Conservation (phyloP, 768 basidiomycete genomes). For the Lyophyllum decastes region DNA sequence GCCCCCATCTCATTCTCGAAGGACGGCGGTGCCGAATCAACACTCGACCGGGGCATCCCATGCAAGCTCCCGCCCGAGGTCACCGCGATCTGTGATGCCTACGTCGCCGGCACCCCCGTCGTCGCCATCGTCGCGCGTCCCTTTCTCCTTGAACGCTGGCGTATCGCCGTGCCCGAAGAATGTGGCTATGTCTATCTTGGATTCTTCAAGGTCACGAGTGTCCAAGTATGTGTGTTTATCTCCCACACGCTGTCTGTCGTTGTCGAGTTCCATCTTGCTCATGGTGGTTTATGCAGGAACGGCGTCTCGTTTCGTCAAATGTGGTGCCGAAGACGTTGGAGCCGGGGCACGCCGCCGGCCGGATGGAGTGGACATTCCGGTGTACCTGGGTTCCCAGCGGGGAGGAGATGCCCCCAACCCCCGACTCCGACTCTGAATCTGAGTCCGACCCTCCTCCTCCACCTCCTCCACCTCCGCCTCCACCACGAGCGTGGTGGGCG, state of each 20-base stretch:
- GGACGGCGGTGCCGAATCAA: background rate
- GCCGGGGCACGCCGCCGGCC: conserved; percentile 23
- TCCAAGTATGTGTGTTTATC: conserved; percentile 32
- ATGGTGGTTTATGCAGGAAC: background rate
- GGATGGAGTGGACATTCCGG: conserved; percentile 45
- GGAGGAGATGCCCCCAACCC: conserved; percentile 34
- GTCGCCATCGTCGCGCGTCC: conserved; percentile 38
- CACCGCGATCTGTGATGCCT: conserved; percentile 41
- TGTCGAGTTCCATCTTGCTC: background rate
- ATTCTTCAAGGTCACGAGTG: conserved; percentile 41
- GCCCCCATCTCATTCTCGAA: background rate
- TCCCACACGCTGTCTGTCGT: background rate
- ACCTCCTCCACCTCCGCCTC: conserved; percentile 1
- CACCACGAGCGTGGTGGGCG: conserved; percentile 27
- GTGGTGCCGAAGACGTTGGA: background rate
- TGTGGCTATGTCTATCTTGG: conserved; percentile 47
- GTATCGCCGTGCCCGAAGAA: conserved; percentile 34
- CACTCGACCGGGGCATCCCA: conserved; percentile 19
- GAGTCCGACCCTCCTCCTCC: no score
- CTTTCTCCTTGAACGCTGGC: conserved; percentile 28
- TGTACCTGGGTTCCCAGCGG: conserved; percentile 53
- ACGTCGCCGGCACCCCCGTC: conserved; percentile 37
- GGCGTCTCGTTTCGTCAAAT: background rate
- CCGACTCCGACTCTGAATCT: no score
- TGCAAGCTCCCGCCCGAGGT: conserved; percentile 43